Evolutionary conservation across 352 stramenopile genomes (phyloP).

Genomic region (Detonula confervacea): DNA sequence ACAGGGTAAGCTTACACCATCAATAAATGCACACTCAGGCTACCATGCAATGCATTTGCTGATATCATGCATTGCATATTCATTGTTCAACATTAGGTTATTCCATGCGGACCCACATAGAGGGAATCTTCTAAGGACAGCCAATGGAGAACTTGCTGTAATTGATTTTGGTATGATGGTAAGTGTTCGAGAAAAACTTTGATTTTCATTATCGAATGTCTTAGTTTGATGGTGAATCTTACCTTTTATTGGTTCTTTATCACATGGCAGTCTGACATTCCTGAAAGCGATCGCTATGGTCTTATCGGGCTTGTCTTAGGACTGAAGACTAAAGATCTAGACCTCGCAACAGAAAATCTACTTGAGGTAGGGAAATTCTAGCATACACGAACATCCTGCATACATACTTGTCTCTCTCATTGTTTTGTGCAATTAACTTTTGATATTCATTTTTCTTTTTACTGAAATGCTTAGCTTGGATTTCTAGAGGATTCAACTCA

Average conservation of each 20-base stretch:
- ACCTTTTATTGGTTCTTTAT: background rate
- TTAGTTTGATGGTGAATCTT: background rate
- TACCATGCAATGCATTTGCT: background rate
- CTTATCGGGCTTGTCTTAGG: slow-evolving; percentile 82
- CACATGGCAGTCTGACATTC: slow-evolving; percentile 59
- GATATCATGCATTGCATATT: too few species aligned
- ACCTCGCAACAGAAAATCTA: slow-evolving; percentile 83
- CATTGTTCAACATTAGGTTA: slow-evolving; percentile 27
- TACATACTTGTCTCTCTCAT: slow-evolving; percentile 2
- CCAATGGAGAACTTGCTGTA: slow-evolving; percentile 79
- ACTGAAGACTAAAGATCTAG: slow-evolving; percentile 82
- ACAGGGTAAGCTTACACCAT: slow-evolving; percentile 59
- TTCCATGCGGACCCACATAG: slow-evolving; percentile 80
- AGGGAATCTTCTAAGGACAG: slow-evolving; percentile 84
- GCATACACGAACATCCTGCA: too few species aligned
- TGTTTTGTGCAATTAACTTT: slow-evolving; percentile 17
- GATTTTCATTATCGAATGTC: slow-evolving; percentile 3
- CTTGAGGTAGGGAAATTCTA: slow-evolving; percentile 54
- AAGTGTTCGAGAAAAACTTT: background rate
- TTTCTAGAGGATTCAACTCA: slow-evolving; percentile 82
- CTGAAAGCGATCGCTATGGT: slow-evolving; percentile 80
- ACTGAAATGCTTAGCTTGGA: slow-evolving; percentile 55
- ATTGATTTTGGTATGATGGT: slow-evolving; percentile 90
- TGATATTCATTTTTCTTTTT: slow-evolving; percentile 11
- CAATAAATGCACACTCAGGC: slow-evolving; percentile 1